phyloP scores from a whole-genome alignment of 441 rosid genomes.

The Gossypium trilobum region DNA sequence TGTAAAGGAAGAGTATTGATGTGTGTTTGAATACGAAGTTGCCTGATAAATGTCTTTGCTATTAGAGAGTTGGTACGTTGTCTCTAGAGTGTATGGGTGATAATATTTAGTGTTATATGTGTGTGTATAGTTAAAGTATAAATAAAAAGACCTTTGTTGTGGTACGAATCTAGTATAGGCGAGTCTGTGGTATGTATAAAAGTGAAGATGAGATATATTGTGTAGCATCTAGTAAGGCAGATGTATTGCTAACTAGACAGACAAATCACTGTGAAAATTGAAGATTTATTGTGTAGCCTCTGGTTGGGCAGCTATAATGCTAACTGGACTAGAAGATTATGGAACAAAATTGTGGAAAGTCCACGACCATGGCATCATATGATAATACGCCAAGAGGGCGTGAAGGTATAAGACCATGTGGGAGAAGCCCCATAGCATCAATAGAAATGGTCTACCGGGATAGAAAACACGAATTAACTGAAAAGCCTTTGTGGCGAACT shows the following conservation, averaged over 20 bases:
- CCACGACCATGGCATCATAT: not conserved
- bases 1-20: not conserved
- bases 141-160: not conserved
- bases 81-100: not conserved
- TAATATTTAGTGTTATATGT: not conserved
- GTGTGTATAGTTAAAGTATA: not conserved
- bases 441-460: no score
- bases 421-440: no score
- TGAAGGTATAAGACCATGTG: not conserved
- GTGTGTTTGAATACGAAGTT: not conserved
- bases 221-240: not conserved
- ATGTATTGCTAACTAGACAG: not conserved
- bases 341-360: not conserved
- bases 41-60: not conserved
- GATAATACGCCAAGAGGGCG: not conserved
- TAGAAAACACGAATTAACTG: no score
- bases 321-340: no score
- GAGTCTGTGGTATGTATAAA: not conserved
- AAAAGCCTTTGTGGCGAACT: no score
- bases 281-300: no score
- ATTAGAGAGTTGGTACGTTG: not conserved
- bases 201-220: no score
- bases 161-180: not conserved
- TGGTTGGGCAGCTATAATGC: no score
- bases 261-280: no score